Evolutionary conservation across 768 basidiomycete species (phyloP).

Genomic region (Tylopilus balloui): DNA sequence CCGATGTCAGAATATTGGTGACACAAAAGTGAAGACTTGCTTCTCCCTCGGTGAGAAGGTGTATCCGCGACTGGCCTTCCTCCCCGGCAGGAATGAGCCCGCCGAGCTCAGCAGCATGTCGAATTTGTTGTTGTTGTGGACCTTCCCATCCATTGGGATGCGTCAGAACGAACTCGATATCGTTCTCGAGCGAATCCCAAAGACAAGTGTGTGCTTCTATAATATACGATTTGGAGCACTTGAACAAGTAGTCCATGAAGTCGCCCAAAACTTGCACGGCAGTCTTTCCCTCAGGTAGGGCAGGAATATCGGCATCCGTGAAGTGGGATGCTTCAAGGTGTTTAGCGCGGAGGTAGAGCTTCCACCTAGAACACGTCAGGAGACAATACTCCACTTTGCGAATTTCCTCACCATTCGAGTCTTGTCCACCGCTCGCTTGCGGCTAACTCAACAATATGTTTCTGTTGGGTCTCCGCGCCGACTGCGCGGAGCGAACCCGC

Average conservation of each 20-base stretch:
- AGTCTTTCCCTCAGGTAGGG: slow-evolving; percentile 12
- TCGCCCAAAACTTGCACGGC: slow-evolving; percentile 31
- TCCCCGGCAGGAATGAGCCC: slow-evolving; percentile 43
- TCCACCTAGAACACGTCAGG: slow-evolving; percentile 20
- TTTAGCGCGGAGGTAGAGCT: slow-evolving; percentile 35
- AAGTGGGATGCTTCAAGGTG: slow-evolving; percentile 23
- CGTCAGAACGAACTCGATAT: slow-evolving; percentile 48
- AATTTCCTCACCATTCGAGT: slow-evolving; percentile 35
- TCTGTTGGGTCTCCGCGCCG: slow-evolving; percentile 38
- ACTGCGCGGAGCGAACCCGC: slow-evolving; percentile 35
- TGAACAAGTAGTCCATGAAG: slow-evolving; percentile 41
- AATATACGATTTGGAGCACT: slow-evolving; percentile 42
- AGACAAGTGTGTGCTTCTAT: slow-evolving; percentile 37
- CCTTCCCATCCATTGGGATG: slow-evolving; percentile 67
- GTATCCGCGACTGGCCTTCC: slow-evolving; percentile 38
- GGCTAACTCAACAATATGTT: slow-evolving; percentile 32
- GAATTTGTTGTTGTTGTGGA: slow-evolving; percentile 50
- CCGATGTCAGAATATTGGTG: slow-evolving; percentile 38
- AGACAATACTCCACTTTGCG: no score
- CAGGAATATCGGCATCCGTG: slow-evolving; percentile 15
- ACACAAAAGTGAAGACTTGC: slow-evolving; percentile 52
- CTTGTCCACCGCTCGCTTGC: slow-evolving; percentile 38
- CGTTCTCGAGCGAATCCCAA: slow-evolving; percentile 40
- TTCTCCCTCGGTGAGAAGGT: slow-evolving; percentile 59
- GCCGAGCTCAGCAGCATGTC: slow-evolving; percentile 45